phyloP scores from a whole-genome alignment of 257 asterid species.

The Rehmannia glutinosa region DNA sequence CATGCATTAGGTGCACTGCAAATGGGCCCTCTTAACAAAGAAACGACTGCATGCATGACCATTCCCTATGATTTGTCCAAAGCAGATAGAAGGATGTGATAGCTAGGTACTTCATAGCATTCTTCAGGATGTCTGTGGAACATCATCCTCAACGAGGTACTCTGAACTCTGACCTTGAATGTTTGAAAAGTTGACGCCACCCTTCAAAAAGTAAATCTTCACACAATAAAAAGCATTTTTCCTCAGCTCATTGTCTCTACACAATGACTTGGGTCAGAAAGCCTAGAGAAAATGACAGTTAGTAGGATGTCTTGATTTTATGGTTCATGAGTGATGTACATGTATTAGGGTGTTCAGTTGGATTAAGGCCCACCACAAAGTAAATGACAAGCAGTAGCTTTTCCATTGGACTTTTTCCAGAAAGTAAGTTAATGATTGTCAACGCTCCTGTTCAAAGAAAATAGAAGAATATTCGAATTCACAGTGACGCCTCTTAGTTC shows the following conservation, averaged over 20 bases:
- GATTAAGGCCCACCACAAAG: neutral
- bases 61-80: neutral
- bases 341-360: neutral
- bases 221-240: neutral
- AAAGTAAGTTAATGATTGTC: neutral
- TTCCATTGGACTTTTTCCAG: neutral
- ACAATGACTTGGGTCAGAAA: neutral
- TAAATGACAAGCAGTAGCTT: neutral
- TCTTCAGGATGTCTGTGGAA: neutral
- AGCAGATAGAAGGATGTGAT: neutral
- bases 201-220: neutral
- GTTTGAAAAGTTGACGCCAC: neutral
- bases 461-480: neutral
- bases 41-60: neutral
- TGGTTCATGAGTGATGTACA: neutral
- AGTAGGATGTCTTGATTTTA: neutral
- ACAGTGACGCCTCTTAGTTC: neutral
- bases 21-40: neutral
- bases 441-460: neutral
- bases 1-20: neutral
- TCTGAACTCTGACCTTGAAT: too few relatives aligned
- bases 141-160: neutral
- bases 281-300: neutral
- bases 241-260: neutral
- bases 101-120: neutral